Percentiles rank a stretch among this genome's conserved stretches.
These are phyloP conservation scores for Flaveria brownii DNA, from an alignment of 129 eudicot genomes.

Conservation along the genomic window DNA sequence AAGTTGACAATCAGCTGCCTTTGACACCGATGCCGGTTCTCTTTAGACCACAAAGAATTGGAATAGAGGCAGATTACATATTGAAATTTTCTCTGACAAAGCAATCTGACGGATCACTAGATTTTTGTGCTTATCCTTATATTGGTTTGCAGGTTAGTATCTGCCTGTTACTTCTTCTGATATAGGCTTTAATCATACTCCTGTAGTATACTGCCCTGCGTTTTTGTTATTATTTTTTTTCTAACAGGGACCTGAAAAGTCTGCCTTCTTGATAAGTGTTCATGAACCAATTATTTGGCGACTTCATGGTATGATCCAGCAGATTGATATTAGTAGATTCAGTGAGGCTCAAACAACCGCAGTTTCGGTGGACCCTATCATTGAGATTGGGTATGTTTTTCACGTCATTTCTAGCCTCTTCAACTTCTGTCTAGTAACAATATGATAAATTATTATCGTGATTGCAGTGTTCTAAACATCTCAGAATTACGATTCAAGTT, in stretches of 20 bases:
- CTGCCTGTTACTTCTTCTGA: slow-evolving; percentile 12
- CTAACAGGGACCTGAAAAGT: slow-evolving; percentile 88
- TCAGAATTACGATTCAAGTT: slow-evolving; percentile 91
- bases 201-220: background rate
- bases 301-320: slow-evolving; percentile 91
- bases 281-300: slow-evolving; percentile 99
- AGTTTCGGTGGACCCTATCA: slow-evolving; percentile 88
- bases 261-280: slow-evolving; percentile 82
- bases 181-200: background rate
- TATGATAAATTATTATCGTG: background rate
- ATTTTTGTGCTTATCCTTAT: slow-evolving; percentile 80
- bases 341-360: slow-evolving; percentile 58
- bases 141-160: slow-evolving; percentile 77
- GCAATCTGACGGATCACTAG: slow-evolving; percentile 90
- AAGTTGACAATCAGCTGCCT: slow-evolving; percentile 96
- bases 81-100: slow-evolving; percentile 78
- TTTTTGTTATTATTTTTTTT: background rate
- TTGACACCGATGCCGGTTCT: slow-evolving; percentile 95
- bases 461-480: slow-evolving; percentile 76
- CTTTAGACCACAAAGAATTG: slow-evolving; percentile 83
- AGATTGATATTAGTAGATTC: slow-evolving; percentile 61
- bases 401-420: slow-evolving; percentile 15
- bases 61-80: slow-evolving; percentile 70
- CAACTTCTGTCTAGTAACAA: slow-evolving; percentile 18
- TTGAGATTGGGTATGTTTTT: slow-evolving; percentile 75